Percentiles rank a stretch among this genome's conserved stretches.
Evolutionary conservation across 2,329 filamentous ascomycete species (phyloP).

Genomic region (Diaporthe amygdali): DNA sequence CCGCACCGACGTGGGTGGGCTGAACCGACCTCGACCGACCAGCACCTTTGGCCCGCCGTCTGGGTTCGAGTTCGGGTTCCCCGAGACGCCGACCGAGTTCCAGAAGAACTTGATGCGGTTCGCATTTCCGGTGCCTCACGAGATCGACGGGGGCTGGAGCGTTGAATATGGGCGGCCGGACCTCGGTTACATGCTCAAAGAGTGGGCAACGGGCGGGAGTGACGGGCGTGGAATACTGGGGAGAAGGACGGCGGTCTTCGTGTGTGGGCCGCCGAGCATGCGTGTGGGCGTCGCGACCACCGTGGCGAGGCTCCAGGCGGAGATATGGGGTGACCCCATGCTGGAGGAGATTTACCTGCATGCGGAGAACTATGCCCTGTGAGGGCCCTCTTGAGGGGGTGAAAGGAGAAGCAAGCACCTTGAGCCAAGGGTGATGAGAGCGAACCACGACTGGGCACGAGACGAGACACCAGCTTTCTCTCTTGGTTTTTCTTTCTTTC

Average conservation of each 20-base stretch:
- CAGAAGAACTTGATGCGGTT: slow-evolving; percentile 91
- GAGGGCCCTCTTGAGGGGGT: slow-evolving; percentile 29
- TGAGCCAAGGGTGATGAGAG: not conserved
- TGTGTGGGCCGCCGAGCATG: slow-evolving; percentile 90
- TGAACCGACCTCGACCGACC: slow-evolving; percentile 48
- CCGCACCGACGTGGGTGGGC: slow-evolving; percentile 48
- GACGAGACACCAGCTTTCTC: slow-evolving; percentile 22
- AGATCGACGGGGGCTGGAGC: slow-evolving; percentile 81
- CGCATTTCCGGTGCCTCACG: slow-evolving; percentile 74
- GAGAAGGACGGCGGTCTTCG: slow-evolving; percentile 84
- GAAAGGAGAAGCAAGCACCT: not conserved
- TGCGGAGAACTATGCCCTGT: slow-evolving; percentile 93
- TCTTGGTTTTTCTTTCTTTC: slow-evolving; percentile 12
- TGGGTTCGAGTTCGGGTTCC: slow-evolving; percentile 82
- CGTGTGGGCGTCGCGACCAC: slow-evolving; percentile 85
- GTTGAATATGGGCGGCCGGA: slow-evolving; percentile 93
- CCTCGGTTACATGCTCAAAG: slow-evolving; percentile 82
- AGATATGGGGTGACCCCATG: slow-evolving; percentile 79
- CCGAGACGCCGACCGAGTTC: slow-evolving; percentile 82
- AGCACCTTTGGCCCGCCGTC: slow-evolving; percentile 64
- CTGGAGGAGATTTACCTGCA: slow-evolving; percentile 93
- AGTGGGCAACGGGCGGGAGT: slow-evolving; percentile 75
- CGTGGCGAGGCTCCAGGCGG: slow-evolving; percentile 80
- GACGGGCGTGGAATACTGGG: slow-evolving; percentile 76
- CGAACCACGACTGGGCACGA: not conserved